Base-by-base conservation (phyloP, 2,329 filamentous ascomycete species). In the Apiospora marii region DNA sequence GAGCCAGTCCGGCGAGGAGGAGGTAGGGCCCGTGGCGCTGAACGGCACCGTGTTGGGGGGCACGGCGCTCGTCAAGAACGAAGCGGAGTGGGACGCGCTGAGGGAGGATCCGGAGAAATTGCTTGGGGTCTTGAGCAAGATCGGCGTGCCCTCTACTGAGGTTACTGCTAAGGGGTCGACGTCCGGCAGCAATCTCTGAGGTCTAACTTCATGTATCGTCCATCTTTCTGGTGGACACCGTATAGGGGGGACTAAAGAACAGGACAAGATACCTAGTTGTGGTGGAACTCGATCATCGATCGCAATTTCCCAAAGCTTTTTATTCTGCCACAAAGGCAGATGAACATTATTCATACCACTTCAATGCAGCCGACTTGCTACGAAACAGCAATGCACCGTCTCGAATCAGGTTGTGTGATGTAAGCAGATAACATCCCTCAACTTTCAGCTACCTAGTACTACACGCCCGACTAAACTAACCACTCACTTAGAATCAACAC, bases 1-100 rank as follows among this genome's bases (percentile, higher is more conserved):
- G 3, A 72, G 78, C 46, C 73, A 77, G 72, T 68, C 70, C 3
- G 80, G 79, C 3, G 78, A 80, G 1, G 74, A 80, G 12, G 67
- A 27, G 41, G 78, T 83, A 1, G 88, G 88, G 0, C 79, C 76
- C 34, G 72, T 91, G 44, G 82, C 87, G 24, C 80, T 92, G 46
- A 92, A 92, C 71, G 90, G 90, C 3, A 92, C 90, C 0, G 80
- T 92, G n/a, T 79, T 92, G 74, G 90, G 90, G 13, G 90, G 90
- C 8, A 92, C 90, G 13, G 88, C 90, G 37, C 81, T 92, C 71
- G 90, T 92, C 22, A 92, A 91, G 82, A 89, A 79, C 41, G 81
- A 88, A 76, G 81, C 78, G 3, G 89, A 91, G 79, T 92, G 89
- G 89, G 82, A 90, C 72, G 85, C 84, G 0, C 75, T 92, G 69